Conservation (phyloP, 179 eudicot genomes). For the Sideroxylon spinosum region DNA sequence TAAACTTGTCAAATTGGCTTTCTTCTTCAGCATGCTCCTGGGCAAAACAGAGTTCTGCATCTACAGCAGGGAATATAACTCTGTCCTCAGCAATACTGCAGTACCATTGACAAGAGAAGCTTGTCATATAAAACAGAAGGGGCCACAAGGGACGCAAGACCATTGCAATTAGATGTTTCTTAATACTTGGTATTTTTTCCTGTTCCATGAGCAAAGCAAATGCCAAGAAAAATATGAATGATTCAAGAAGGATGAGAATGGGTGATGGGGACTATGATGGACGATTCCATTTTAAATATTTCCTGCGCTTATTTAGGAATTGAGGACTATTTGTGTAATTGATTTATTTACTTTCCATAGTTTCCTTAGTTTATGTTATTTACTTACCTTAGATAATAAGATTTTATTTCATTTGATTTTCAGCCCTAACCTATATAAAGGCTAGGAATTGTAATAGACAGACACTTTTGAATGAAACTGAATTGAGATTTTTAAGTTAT, state of each 20-base stretch:
- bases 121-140: conserved; percentile 1
- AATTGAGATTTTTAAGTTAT: too few relatives aligned
- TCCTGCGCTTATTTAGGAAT: too few relatives aligned
- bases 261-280: too few relatives aligned
- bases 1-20: conserved; percentile 71
- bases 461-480: too few relatives aligned
- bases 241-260: background rate
- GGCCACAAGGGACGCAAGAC: background rate
- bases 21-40: conserved; percentile 96
- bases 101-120: conserved; percentile 16
- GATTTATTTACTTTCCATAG: too few relatives aligned
- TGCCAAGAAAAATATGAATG: background rate
- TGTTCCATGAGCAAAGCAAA: background rate
- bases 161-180: background rate
- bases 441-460: too few relatives aligned
- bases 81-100: conserved; percentile 95
- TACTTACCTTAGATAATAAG: too few relatives aligned
- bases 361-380: too few relatives aligned
- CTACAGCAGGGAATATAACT: conserved; percentile 91
- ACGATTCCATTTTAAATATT: too few relatives aligned
- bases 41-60: conserved; percentile 77
- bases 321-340: too few relatives aligned
- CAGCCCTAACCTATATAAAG: too few relatives aligned
- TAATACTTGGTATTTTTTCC: background rate
- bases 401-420: too few relatives aligned